Evolutionary conservation across 1,139 yeast species (phyloP).

Genomic region (Lodderomyces pseudojiufengensis): DNA sequence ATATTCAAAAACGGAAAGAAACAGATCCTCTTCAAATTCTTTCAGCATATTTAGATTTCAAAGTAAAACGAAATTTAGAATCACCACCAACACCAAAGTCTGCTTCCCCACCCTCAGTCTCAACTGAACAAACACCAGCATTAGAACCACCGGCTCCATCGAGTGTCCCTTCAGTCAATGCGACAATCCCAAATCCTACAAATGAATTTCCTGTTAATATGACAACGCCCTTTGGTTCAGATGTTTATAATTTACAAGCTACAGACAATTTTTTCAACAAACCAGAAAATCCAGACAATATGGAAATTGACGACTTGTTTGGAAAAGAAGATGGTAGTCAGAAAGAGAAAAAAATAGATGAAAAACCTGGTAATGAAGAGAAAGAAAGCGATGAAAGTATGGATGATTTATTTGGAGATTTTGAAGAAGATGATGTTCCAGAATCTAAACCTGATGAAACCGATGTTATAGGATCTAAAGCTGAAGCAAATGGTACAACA

Average conservation of each 20-base stretch:
- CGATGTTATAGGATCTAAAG: background rate
- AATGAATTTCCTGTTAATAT: slow-evolving; percentile 16
- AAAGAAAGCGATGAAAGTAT: slow-evolving; percentile 5
- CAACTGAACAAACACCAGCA: slow-evolving; percentile 9
- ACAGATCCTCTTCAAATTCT: slow-evolving; percentile 33
- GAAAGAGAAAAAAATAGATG: slow-evolving; percentile 1
- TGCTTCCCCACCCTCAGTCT: slow-evolving; percentile 6
- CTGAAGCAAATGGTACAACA: background rate
- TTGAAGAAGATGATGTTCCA: slow-evolving; percentile 1
- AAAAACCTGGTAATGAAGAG: slow-evolving; percentile 2
- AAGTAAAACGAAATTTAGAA: slow-evolving; percentile 21
- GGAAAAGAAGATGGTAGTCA: slow-evolving; percentile 27
- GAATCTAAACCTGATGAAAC: background rate
- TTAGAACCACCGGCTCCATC: background rate
- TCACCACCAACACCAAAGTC: slow-evolving; percentile 5
- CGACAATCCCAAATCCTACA: slow-evolving; percentile 1
- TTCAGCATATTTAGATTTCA: slow-evolving; percentile 36
- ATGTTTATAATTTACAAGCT: slow-evolving; percentile 22
- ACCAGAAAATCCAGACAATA: slow-evolving; percentile 17
- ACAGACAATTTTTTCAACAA: slow-evolving; percentile 15
- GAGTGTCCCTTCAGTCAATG: background rate
- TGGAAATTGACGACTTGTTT: slow-evolving; percentile 41
- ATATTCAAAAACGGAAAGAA: slow-evolving; percentile 2
- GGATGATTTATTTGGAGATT: slow-evolving; percentile 9
- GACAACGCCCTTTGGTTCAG: slow-evolving; percentile 20